Percentiles rank a stretch among this genome's conserved stretches.
Conservation (phyloP, 345 rosid species). For the Conringia planisiliqua region DNA sequence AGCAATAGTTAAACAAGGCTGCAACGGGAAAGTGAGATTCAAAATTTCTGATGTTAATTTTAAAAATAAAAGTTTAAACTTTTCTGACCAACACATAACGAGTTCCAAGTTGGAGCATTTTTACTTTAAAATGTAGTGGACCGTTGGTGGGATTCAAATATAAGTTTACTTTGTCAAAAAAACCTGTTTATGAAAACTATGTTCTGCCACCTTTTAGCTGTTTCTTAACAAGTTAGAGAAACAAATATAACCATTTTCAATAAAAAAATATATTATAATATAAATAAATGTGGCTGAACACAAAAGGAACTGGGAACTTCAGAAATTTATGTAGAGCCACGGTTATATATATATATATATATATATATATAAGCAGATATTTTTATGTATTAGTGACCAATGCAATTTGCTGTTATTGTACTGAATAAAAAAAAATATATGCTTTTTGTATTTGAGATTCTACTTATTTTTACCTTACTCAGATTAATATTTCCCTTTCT, state of each 20-base stretch:
- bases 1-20: background rate
- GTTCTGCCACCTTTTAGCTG: background rate
- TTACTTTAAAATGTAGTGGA: background rate
- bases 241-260: background rate
- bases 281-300: background rate
- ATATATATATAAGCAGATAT: background rate
- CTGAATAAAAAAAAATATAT: background rate
- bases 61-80: background rate
- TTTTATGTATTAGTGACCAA: background rate
- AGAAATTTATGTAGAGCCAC: constrained; percentile 5
- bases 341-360: background rate
- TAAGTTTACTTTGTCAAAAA: background rate
- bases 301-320: background rate
- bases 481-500: background rate
- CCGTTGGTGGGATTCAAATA: constrained; percentile 20
- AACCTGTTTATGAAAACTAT: background rate
- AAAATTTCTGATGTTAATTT: background rate
- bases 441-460: background rate
- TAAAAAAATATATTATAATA: background rate
- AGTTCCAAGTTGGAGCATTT: background rate
- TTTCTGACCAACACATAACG: constrained; percentile 14
- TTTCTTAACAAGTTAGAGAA: background rate
- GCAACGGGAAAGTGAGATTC: background rate
- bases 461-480: background rate
- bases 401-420: background rate